A percentile compares a stretch with the other conserved stretches of the same genome.
These are phyloP conservation scores for Leccinellum luteum DNA, from an alignment of 768 basidiomycete genomes.

Conservation along the genomic window DNA sequence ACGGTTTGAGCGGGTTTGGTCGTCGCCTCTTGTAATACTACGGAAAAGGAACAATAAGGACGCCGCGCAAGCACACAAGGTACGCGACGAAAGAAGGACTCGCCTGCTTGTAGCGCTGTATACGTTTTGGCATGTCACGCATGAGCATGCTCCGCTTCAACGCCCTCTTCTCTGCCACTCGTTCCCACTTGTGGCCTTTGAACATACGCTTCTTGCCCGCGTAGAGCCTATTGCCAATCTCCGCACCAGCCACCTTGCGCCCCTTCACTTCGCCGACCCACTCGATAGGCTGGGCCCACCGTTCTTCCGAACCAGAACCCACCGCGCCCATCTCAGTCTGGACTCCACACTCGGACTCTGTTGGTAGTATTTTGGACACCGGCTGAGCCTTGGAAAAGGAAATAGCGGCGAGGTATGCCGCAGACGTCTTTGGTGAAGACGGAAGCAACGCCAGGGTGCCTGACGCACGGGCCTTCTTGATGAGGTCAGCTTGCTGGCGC, in stretches of 20 bases:
- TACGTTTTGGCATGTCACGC: slow-evolving; percentile 67
- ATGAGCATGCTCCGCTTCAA: slow-evolving; percentile 54
- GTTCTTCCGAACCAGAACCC: not conserved
- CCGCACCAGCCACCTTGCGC: slow-evolving; percentile 45
- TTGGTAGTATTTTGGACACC: slow-evolving; percentile 1
- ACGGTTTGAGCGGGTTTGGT: slow-evolving; percentile 58
- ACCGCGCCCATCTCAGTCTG: not conserved
- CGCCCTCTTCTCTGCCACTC: slow-evolving; percentile 45
- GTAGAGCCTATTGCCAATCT: slow-evolving; percentile 65
- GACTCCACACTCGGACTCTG: not conserved
- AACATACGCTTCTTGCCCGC: slow-evolving; percentile 82
- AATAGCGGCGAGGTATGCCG: slow-evolving; percentile 23
- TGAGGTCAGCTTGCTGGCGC: slow-evolving; percentile 72
- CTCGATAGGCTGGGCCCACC: slow-evolving; percentile 32
- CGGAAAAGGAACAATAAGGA: not conserved
- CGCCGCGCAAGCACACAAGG: not conserved
- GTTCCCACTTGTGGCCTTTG: slow-evolving; percentile 91
- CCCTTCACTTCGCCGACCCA: slow-evolving; percentile 41
- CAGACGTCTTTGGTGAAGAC: slow-evolving; percentile 57
- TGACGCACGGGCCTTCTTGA: slow-evolving; percentile 63
- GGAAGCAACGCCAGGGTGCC: slow-evolving; percentile 62
- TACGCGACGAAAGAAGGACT: slow-evolving; percentile 24
- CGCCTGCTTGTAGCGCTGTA: slow-evolving; percentile 65
- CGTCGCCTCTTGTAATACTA: slow-evolving; percentile 38
- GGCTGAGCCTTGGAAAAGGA: slow-evolving; percentile 17